Evolutionary conservation across 2,329 filamentous ascomycete species (phyloP).

Genomic region (Mariannaea sp.): DNA sequence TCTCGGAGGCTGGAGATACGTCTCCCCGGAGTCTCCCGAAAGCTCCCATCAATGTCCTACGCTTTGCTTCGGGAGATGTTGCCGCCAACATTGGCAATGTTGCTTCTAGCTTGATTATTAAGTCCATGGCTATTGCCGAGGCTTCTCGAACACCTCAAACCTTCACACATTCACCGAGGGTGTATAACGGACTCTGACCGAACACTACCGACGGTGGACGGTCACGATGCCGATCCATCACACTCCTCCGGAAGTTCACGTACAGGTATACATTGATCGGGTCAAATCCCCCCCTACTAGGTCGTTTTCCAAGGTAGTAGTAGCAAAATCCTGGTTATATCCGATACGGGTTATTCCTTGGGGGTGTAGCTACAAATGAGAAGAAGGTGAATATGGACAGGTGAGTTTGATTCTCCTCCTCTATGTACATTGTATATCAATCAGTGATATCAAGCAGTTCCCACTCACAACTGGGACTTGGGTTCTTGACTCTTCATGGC

Average conservation of each 20-base stretch:
- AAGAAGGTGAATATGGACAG: neutral
- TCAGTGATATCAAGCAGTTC: neutral
- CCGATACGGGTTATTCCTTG: neutral
- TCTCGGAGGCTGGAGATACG: no score
- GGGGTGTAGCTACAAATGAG: neutral
- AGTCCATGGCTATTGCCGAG: slow-evolving; percentile 17
- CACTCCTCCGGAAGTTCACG: neutral
- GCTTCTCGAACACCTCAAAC: slow-evolving; percentile 2
- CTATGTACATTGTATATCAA: no score
- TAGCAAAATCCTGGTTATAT: neutral
- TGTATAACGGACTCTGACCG: slow-evolving; percentile 10
- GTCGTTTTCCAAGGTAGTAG: neutral
- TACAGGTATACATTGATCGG: no score
- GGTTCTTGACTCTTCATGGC: neutral
- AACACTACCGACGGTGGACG: slow-evolving; percentile 1
- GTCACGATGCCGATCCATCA: neutral
- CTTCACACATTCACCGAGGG: slow-evolving; percentile 5
- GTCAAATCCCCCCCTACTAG: no score
- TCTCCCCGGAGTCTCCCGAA: slow-evolving; percentile 26
- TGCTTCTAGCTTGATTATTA: no score
- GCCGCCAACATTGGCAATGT: slow-evolving; percentile 9
- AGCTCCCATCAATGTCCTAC: neutral
- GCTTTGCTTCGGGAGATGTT: slow-evolving; percentile 15
- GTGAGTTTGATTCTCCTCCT: slow-evolving; percentile 1
- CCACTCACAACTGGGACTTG: neutral